phyloP scores from a whole-genome alignment of 2,329 filamentous ascomycete species.

The Harringtonia lauricola region DNA sequence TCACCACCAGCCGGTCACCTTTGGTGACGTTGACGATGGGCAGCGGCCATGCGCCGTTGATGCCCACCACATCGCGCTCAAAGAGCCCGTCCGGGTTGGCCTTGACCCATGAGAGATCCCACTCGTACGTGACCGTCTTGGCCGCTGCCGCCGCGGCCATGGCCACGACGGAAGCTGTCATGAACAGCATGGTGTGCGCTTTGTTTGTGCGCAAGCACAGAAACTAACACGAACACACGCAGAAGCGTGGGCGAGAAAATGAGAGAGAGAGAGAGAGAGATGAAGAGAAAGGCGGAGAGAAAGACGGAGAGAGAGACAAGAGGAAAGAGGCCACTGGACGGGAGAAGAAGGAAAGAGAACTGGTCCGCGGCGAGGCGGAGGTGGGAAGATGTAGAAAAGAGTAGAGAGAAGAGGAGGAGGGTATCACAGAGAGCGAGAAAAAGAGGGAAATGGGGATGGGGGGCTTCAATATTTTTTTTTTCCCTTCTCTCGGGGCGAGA shows the following conservation, averaged over 20 bases:
- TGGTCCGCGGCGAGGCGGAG: too few relatives aligned
- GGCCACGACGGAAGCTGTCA: constrained; percentile 4
- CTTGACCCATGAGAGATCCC: constrained; percentile 59
- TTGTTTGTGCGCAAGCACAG: not conserved
- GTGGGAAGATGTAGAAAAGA: not conserved
- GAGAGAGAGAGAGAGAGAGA: not conserved
- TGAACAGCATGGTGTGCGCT: constrained; percentile 7
- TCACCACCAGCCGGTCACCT: constrained; percentile 50
- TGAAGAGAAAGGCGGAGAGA: not conserved
- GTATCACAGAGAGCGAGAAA: not conserved
- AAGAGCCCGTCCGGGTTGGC: constrained; percentile 60
- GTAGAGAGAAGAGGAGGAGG: not conserved
- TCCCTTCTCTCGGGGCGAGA: too few relatives aligned
- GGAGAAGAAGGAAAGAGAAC: not conserved
- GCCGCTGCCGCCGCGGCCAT: constrained; percentile 18
- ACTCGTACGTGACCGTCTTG: constrained; percentile 46
- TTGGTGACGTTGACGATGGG: constrained; percentile 52
- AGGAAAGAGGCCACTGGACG: not conserved
- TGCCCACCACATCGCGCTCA: constrained; percentile 58
- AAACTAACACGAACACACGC: not conserved
- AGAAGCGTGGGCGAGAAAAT: not conserved
- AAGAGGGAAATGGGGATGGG: not conserved
- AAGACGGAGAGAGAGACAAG: not conserved
- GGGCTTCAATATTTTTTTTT: too few relatives aligned
- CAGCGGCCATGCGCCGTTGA: constrained; percentile 68